Conservation (phyloP, 305 asterid species). For the Nicotiana rustica region DNA sequence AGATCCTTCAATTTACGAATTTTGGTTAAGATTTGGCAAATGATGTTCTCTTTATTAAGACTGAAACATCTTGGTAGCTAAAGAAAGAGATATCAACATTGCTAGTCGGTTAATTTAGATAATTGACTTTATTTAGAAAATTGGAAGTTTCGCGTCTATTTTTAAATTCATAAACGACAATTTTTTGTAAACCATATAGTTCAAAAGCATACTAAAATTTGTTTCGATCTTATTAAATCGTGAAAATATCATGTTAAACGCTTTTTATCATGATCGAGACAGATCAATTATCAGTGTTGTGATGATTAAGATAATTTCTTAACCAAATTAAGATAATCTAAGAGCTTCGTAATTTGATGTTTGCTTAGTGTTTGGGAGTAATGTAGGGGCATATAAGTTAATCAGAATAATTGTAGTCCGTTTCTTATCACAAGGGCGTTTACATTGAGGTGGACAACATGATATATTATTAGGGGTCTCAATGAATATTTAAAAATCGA, state of each 20-base stretch:
- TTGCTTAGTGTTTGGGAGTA: not conserved
- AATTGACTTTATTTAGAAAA: not conserved
- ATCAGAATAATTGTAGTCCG: not conserved
- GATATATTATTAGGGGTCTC: too few relatives aligned
- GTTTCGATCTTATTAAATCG: not conserved
- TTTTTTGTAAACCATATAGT: not conserved
- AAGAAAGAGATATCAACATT: too few relatives aligned
- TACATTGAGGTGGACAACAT: not conserved
- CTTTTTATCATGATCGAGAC: not conserved
- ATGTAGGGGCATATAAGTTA: not conserved
- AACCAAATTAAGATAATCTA: not conserved
- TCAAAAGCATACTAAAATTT: not conserved
- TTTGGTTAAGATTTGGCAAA: not conserved
- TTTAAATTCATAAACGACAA: not conserved
- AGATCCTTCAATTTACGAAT: not conserved
- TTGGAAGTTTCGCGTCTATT: not conserved
- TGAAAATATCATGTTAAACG: not conserved
- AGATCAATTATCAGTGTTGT: not conserved
- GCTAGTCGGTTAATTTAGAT: not conserved
- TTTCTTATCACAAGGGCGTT: not conserved
- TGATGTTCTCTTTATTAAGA: too few relatives aligned
- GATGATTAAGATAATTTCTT: not conserved
- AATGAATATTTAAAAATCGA: too few relatives aligned
- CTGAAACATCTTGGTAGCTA: too few relatives aligned
- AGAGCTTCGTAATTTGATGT: not conserved